phyloP scores from a whole-genome alignment of 1,284 basidiomycete genomes.

The Ceratobasidium sp. region DNA sequence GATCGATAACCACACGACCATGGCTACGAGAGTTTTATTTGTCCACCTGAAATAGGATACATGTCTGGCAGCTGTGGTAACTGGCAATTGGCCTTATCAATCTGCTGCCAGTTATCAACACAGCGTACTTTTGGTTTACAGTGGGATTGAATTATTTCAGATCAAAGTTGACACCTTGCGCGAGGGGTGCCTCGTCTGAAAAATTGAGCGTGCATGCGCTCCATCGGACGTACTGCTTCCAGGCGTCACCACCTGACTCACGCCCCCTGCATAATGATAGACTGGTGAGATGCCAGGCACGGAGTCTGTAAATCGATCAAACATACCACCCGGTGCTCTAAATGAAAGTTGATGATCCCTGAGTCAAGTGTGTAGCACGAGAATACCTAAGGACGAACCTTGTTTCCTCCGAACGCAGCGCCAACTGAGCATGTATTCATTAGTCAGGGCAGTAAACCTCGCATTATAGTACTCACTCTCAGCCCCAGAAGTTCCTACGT shows the following conservation, averaged over 20 bases:
- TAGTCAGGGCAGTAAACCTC: neutral
- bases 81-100: neutral
- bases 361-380: neutral
- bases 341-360: slow-evolving; percentile 4
- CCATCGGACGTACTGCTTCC: slow-evolving; percentile 84
- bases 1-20: too few species aligned
- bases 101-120: neutral
- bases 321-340: slow-evolving; percentile 82
- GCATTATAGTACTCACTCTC: slow-evolving; percentile 59
- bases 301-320: slow-evolving; percentile 15
- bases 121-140: neutral
- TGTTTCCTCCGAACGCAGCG: slow-evolving; percentile 92
- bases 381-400: slow-evolving; percentile 57
- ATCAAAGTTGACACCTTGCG: slow-evolving; percentile 88
- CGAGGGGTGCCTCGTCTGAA: slow-evolving; percentile 84
- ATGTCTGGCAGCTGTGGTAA: neutral
- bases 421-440: slow-evolving; percentile 55
- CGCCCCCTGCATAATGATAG: slow-evolving; percentile 70
- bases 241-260: slow-evolving; percentile 94
- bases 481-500: slow-evolving; percentile 91
- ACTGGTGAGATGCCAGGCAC: slow-evolving; percentile 3
- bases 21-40: neutral
- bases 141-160: slow-evolving; percentile 8
- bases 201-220: slow-evolving; percentile 93
- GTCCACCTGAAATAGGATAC: neutral